Base-by-base conservation (phyloP, 345 rosid genomes). In the Rhodomyrtus tomentosa region DNA sequence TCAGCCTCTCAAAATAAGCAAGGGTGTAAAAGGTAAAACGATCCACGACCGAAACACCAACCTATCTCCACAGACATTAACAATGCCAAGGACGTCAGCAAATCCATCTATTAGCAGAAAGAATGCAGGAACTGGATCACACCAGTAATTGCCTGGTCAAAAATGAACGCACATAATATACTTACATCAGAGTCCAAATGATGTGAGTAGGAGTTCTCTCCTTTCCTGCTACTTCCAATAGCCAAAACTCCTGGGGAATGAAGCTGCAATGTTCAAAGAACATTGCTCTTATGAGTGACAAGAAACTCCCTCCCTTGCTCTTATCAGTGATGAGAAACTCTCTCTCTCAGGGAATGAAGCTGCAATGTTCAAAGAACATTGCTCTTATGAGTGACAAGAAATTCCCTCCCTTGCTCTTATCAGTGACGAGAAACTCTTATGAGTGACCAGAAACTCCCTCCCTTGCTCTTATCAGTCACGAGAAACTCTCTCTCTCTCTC, bases 181-280 rank as follows among this genome's bases (percentile, higher is more conserved):
- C 98, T 92, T 92, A 95, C 98, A 92, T 97, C 98, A 81, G 99
- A 92, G 88, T 95, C 99, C 88, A 97, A 89, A 89, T 95, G 99
- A 91, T 97, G 99, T 27, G 99, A 97, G 86, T 95, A 97, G n/a
- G 99, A 97, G 90, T 93, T 97, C 88, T 97, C 99, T 87, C 98
- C 99, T 92, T 95, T 97, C 91, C 87, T 90, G 91, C 99, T 97
- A 87, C 99, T 95, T 86, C 99, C 99, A 87, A 97, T 95, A 29
- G 99, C 95, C 94, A 97, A 91, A 89, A 92, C 98, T 87, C 96
- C 99, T 83, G 98, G 98, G 29, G 99, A 97, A 62, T 92, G 98
- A 86, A 97, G 96, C 99, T 95, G 92, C 81, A 49, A 68, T 48
- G 84, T n/a, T 50, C 82, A 82, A 76, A 25, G 18, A 82, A 76